A percentile compares a stretch with the other conserved stretches of the same genome.
These are phyloP conservation scores for Aspergillus melleus DNA, from an alignment of 2,329 filamentous ascomycete species.

Conservation along the genomic window DNA sequence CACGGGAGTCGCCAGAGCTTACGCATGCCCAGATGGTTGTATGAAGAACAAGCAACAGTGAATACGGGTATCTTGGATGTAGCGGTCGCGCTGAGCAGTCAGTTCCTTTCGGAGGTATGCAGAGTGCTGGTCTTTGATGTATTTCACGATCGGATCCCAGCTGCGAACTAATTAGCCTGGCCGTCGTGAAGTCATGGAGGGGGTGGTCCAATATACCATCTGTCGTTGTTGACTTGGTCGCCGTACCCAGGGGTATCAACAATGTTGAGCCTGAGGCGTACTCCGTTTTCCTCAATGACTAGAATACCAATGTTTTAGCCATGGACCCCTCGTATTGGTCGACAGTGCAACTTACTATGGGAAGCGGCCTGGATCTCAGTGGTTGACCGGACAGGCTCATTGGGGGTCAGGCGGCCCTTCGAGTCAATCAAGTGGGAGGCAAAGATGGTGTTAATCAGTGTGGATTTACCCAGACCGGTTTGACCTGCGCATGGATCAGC, in stretches of 20 bases:
- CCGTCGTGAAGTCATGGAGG: background rate
- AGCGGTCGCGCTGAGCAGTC: constrained; percentile 96
- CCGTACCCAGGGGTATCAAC: constrained; percentile 98
- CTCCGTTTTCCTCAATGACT: constrained; percentile 98
- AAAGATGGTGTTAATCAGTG: constrained; percentile 99
- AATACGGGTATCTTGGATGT: constrained; percentile 98
- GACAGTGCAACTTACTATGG: constrained; percentile 60
- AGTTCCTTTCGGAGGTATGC: constrained; percentile 99
- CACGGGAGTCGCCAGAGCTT: constrained; percentile 22
- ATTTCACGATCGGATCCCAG: constrained; percentile 99
- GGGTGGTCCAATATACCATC: constrained; percentile 60
- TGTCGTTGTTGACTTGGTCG: constrained; percentile 98
- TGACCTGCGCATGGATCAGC: constrained; percentile 66
- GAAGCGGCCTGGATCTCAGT: constrained; percentile 98
- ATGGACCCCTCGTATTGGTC: background rate
- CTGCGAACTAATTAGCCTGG: constrained; percentile 34
- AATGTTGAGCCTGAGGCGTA: constrained; percentile 95
- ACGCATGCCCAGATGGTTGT: constrained; percentile 92
- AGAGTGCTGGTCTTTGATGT: constrained; percentile 99
- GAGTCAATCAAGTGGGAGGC: constrained; percentile 98
- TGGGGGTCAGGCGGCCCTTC: constrained; percentile 89
- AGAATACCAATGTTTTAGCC: constrained; percentile 20
- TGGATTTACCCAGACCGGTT: constrained; percentile 98
- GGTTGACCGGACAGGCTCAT: constrained; percentile 90
- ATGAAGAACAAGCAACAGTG: constrained; percentile 99